These are phyloP conservation scores for Gracilaria domingensis DNA, from an alignment of 23 red algal species.

Conservation along the genomic window DNA sequence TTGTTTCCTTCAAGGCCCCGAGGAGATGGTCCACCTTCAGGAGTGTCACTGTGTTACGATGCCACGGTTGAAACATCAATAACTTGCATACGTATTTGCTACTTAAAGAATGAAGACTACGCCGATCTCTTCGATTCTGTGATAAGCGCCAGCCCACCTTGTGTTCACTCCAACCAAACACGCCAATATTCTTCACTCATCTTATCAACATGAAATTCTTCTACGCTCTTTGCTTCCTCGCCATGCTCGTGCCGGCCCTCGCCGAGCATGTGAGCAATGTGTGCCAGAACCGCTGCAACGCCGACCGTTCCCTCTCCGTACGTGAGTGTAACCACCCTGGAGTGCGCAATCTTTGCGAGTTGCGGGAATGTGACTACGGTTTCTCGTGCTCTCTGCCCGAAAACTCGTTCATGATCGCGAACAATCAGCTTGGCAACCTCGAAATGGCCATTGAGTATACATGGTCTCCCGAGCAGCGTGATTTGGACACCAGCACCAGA, in stretches of 20 bases:
- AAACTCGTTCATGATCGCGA: constrained; percentile 6
- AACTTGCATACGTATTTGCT: too few species aligned
- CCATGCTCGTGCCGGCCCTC: not conserved
- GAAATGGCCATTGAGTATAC: not conserved
- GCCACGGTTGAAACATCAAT: too few species aligned
- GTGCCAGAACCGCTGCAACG: not conserved
- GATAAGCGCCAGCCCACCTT: too few species aligned
- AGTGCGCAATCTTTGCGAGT: not conserved
- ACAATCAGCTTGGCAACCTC: not conserved
- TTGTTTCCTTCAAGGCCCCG: too few species aligned
- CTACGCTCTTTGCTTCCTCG: not conserved
- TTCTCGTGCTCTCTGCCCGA: constrained; percentile 1
- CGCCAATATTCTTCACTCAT: not conserved
- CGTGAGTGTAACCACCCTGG: constrained; percentile 3
- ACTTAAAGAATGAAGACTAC: too few species aligned
- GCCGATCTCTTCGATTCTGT: too few species aligned
- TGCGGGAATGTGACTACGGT: not conserved
- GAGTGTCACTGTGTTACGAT: too few species aligned
- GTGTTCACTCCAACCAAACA: not conserved
- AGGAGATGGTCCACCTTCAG: too few species aligned
- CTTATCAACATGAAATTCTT: not conserved
- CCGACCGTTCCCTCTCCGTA: not conserved
- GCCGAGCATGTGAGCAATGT: not conserved
- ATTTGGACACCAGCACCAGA: not conserved
- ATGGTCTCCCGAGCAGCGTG: constrained; percentile 6